Conservation (phyloP, 2,329 filamentous ascomycete genomes). For the Helicocarpus griseus region DNA sequence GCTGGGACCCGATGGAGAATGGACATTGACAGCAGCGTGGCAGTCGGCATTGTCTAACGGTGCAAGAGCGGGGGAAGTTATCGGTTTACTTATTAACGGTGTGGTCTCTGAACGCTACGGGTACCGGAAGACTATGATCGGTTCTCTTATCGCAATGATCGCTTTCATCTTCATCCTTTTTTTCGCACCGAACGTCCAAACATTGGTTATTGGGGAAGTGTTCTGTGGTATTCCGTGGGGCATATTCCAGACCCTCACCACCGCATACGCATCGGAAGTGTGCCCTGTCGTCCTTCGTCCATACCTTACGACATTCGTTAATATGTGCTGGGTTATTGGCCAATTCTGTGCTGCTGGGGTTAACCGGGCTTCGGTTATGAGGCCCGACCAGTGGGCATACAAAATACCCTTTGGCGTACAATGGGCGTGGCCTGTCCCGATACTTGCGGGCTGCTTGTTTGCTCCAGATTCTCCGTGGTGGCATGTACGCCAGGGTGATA, state of each 20-base stretch:
- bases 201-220: slow-evolving; percentile 28
- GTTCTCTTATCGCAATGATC: slow-evolving; percentile 16
- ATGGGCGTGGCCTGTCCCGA: slow-evolving; percentile 20
- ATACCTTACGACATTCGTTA: slow-evolving; percentile 29
- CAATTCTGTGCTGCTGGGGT: slow-evolving; percentile 30
- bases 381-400: slow-evolving; percentile 25
- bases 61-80: slow-evolving; percentile 52
- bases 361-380: slow-evolving; percentile 20
- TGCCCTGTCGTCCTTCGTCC: slow-evolving; percentile 24
- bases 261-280: slow-evolving; percentile 31
- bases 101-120: slow-evolving; percentile 56
- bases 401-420: slow-evolving; percentile 29
- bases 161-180: slow-evolving; percentile 30
- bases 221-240: slow-evolving; percentile 33
- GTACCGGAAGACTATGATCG: slow-evolving; percentile 21
- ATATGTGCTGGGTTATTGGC: slow-evolving; percentile 34
- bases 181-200: slow-evolving; percentile 28
- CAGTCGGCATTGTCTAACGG: slow-evolving; percentile 37
- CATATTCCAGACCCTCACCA: slow-evolving; percentile 26
- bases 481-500: slow-evolving; percentile 27
- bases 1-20: slow-evolving; percentile 14
- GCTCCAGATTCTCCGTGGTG: slow-evolving; percentile 30
- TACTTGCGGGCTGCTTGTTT: slow-evolving; percentile 17
- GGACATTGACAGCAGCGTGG: slow-evolving; percentile 22
- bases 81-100: slow-evolving; percentile 57